phyloP scores from a whole-genome alignment of 2,329 filamentous ascomycete genomes.

The Sphaerulina vaccinii region DNA sequence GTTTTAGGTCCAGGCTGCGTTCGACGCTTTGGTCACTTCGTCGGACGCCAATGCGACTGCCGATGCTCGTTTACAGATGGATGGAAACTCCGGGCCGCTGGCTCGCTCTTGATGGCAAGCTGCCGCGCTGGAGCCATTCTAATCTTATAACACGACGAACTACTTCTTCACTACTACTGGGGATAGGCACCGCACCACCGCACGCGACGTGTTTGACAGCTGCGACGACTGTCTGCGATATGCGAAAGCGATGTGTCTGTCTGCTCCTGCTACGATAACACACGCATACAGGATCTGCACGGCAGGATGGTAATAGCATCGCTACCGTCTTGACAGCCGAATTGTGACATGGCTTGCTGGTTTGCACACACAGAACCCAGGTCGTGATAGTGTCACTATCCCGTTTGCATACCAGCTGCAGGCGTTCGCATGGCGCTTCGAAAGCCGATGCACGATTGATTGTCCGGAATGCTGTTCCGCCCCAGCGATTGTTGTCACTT shows the following conservation, averaged over 20 bases:
- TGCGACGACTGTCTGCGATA: background rate
- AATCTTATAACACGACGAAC: no score
- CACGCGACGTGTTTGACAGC: background rate
- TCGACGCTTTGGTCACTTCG: background rate
- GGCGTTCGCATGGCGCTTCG: slow-evolving; percentile 1
- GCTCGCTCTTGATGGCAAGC: background rate
- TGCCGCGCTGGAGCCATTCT: background rate
- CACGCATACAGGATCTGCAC: background rate
- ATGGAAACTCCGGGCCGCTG: slow-evolving; percentile 4
- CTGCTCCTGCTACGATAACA: no score
- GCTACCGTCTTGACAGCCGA: background rate
- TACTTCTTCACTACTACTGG: no score
- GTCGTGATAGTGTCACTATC: slow-evolving; percentile 11
- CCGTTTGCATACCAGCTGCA: slow-evolving; percentile 16
- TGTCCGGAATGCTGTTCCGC: slow-evolving; percentile 7
- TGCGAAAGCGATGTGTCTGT: background rate
- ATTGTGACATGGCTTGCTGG: slow-evolving; percentile 8
- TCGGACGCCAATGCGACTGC: background rate
- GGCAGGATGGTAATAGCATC: background rate
- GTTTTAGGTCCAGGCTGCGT: background rate
- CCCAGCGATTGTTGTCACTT: slow-evolving; percentile 1
- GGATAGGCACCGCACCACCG: background rate
- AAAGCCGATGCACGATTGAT: slow-evolving; percentile 12
- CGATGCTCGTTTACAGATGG: slow-evolving; percentile 1
- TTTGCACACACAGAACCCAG: slow-evolving; percentile 8